Conservation (phyloP, 2,329 filamentous ascomycete species). For the Pseudogymnoascus sp. region DNA sequence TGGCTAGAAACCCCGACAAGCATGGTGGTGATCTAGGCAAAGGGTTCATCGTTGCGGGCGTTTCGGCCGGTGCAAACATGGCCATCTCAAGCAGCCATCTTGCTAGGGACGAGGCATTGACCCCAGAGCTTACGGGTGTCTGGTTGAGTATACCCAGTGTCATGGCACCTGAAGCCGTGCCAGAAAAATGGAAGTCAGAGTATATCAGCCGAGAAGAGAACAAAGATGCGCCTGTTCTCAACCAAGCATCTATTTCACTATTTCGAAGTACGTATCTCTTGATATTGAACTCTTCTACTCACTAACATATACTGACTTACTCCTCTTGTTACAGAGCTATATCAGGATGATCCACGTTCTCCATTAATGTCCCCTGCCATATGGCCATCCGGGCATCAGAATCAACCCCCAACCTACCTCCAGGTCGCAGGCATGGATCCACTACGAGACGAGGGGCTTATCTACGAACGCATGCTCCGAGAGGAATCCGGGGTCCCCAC, state of each 20-base stretch:
- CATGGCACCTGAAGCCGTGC: neutral
- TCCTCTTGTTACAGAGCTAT: too few relatives aligned
- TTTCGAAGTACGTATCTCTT: too few relatives aligned
- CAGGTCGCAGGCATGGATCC: constrained; percentile 25
- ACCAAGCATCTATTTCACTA: too few relatives aligned
- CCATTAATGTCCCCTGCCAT: too few relatives aligned
- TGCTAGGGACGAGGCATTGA: neutral
- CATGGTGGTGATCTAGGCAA: neutral
- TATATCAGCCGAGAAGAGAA: too few relatives aligned
- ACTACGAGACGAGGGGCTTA: constrained; percentile 24
- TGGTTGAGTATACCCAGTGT: neutral
- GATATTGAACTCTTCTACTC: too few relatives aligned
- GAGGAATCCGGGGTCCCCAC: constrained; percentile 37
- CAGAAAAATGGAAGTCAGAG: too few relatives aligned
- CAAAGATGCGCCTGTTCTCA: too few relatives aligned
- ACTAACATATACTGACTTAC: too few relatives aligned
- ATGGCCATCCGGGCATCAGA: constrained; percentile 20
- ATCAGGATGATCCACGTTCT: too few relatives aligned
- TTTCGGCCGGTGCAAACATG: constrained; percentile 7
- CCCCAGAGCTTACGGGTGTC: neutral
- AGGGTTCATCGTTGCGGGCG: constrained; percentile 6
- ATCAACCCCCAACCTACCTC: constrained; percentile 22
- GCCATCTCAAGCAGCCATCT: neutral
- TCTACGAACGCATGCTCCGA: constrained; percentile 41
- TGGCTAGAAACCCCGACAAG: neutral